Evolutionary conservation across 176 grass and related monocot species (phyloP), one percentile per base, ranked within the genome.

Genomic region (Otatea glauca): DNA sequence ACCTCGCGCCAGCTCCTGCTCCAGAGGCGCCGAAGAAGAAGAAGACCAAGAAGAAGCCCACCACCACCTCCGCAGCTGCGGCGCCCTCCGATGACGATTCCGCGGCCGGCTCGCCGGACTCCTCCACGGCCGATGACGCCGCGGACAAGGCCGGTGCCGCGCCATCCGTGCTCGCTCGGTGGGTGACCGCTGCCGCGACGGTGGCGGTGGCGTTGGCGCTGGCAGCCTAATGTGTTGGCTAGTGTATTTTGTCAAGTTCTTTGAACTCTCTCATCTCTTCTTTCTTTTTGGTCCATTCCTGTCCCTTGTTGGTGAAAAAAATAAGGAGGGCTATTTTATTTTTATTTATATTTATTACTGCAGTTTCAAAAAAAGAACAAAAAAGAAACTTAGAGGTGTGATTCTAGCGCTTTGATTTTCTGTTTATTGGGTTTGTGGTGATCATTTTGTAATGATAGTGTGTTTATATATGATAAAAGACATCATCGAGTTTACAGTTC

Each of bases 401-500:
- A 47, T 27, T 79, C 17, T 75, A 75, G 50, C 29, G 35, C 1
- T 69, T 79, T 41, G 79, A 42, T 17, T 51, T 83, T 70, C 79
- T 76, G 62, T 86, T 86, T 82, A 41, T 78, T 20, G 39, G 79
- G 44, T 81, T 53, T 87, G 41, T 78, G 50, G 75, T 55, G 32
- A 90, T 84, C 84, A 84, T 84, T 90, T 87, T 87, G 84, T 90
- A 79, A 75, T 80, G 80, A 47, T 80, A 90, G 80, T 37, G 80
- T 70, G 15, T 84, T 68, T 84, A 83, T 83, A 70, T 85, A 79
- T 54, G 21, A 69, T 76, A 49, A 21, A 66, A 64, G 48, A 39
- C 42, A 80, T 60, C 43, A 35, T 87, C 41, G 14, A 78, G 67
- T 79, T 78, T 44, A 68, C 59, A 68, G 18, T 24, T 23, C 14